Evolutionary conservation across 352 stramenopile species (phyloP).

Genomic region (Pythium graminicola): DNA sequence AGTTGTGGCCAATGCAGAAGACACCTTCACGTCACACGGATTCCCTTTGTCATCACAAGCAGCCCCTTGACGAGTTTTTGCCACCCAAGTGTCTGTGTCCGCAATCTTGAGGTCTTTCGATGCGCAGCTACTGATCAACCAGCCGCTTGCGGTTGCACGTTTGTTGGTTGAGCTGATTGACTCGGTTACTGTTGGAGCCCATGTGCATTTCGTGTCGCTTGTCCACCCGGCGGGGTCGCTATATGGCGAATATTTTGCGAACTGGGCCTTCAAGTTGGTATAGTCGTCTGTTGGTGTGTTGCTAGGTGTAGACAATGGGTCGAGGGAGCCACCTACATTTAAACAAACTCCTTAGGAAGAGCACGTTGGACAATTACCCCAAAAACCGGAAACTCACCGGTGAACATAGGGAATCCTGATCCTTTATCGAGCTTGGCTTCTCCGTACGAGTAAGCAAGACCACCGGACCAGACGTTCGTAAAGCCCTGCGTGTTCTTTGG

Average conservation of each 20-base stretch:
- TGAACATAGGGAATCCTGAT: slow-evolving; percentile 81
- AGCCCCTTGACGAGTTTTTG: slow-evolving; percentile 62
- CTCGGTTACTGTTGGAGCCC: slow-evolving; percentile 46
- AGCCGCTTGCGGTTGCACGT: slow-evolving; percentile 43
- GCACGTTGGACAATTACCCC: not conserved
- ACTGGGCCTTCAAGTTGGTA: slow-evolving; percentile 64
- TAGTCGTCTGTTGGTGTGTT: slow-evolving; percentile 58
- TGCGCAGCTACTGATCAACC: slow-evolving; percentile 61
- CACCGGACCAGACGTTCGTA: slow-evolving; percentile 73
- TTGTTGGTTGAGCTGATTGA: slow-evolving; percentile 55
- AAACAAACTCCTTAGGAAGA: not conserved
- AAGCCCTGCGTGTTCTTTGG: slow-evolving; percentile 60
- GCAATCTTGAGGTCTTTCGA: slow-evolving; percentile 45
- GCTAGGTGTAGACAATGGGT: slow-evolving; percentile 54
- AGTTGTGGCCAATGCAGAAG: slow-evolving; percentile 44
- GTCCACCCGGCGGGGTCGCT: slow-evolving; percentile 56
- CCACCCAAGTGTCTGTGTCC: slow-evolving; percentile 59
- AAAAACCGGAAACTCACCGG: slow-evolving; percentile 28
- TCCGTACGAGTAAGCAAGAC: slow-evolving; percentile 80
- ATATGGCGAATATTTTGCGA: slow-evolving; percentile 52
- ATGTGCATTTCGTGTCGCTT: slow-evolving; percentile 49
- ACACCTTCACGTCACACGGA: slow-evolving; percentile 59
- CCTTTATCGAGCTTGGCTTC: slow-evolving; percentile 65
- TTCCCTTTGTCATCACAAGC: slow-evolving; percentile 56
- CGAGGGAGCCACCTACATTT: slow-evolving; percentile 43